Evolutionary conservation across 768 basidiomycete species (phyloP), one percentile per base, ranked within the genome.

Genomic region (Suillus fuscotomentosus): DNA sequence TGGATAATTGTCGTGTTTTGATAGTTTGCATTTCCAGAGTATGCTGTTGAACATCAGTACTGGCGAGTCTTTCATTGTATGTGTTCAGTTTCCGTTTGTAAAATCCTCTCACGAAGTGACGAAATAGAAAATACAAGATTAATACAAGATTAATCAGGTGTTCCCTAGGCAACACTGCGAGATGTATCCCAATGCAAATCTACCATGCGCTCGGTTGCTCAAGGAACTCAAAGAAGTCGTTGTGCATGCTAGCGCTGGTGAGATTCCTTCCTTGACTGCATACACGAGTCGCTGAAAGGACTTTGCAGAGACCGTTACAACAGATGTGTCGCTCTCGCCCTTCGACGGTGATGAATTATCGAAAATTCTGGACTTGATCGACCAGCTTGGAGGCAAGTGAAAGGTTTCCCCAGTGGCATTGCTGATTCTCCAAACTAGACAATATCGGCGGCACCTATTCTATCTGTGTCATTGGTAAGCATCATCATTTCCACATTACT

Each of bases 1-100:
- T 45, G 22, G 8, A 36, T 17, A 38, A 38, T 61, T 11, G 39
- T 51, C 60, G 45, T 34, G 11, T 34, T 54, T 64, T 61, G 36
- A 66, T 43, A 14, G 5, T 31, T 22, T 13, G 17, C 17, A 9
- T 57, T 42, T 53, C 6, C 42, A 75, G 73, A 65, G 31, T 66
- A 69, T 43, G 65, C 66, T 4, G 15, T 73, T 10, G 67, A 69
- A 36, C 48, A 64, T 15, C 64, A 63, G 22, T 75, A 75, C 64
- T 76, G 73, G 74, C 70, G 43, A 50, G 54, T 61, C 27, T 9
- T 56, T 42, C 15, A 36, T 38, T 63, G 14, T 39, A 24, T n/a
- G 41, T 42, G 3, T 60, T 9, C 34, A 13, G 55, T 59, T 50
- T 24, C 36, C 61, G 5, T 43, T 41, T 22, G 10, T 17, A 17